Evolutionary conservation across 495 filamentous ascomycete genomes (phyloP).

Genomic region (Lasiosphaeria miniovina): DNA sequence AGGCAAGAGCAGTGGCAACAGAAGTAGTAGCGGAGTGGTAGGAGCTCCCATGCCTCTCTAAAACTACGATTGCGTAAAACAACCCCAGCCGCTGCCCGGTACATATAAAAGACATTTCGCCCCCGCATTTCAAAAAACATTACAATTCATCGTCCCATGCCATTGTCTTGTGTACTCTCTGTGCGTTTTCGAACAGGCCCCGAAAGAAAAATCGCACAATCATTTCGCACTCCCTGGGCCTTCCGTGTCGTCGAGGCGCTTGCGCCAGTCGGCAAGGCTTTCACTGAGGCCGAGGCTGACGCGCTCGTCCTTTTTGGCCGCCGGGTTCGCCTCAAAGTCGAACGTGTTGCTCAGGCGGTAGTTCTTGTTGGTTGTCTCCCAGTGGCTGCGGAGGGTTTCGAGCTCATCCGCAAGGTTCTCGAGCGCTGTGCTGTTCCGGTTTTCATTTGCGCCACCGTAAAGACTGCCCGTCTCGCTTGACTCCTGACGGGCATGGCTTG

Average conservation of each 20-base stretch:
- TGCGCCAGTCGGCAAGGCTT: constrained; percentile 72
- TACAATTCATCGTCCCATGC: too few species aligned
- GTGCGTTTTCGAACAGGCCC: too few species aligned
- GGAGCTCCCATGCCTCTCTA: too few species aligned
- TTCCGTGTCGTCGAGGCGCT: constrained; percentile 56
- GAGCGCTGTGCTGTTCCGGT: constrained; percentile 78
- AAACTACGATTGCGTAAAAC: too few species aligned
- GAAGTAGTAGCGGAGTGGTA: too few species aligned
- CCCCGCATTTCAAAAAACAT: too few species aligned
- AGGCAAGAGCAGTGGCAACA: too few species aligned
- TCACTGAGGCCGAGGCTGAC: constrained; percentile 55
- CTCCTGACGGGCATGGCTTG: constrained; percentile 53
- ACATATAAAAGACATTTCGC: too few species aligned
- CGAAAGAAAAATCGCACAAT: neutral
- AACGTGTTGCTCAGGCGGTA: constrained; percentile 84
- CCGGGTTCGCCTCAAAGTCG: constrained; percentile 66
- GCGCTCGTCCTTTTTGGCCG: constrained; percentile 49
- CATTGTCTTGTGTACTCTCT: too few species aligned
- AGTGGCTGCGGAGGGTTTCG: constrained; percentile 81
- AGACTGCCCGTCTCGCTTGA: constrained; percentile 53
- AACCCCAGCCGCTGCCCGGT: too few species aligned
- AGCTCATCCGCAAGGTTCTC: constrained; percentile 90
- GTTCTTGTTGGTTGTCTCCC: constrained; percentile 93
- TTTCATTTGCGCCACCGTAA: constrained; percentile 43
- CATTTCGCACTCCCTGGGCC: constrained; percentile 1